phyloP scores from a whole-genome alignment of 139 green algal species.

The Bryopsis sp. region DNA sequence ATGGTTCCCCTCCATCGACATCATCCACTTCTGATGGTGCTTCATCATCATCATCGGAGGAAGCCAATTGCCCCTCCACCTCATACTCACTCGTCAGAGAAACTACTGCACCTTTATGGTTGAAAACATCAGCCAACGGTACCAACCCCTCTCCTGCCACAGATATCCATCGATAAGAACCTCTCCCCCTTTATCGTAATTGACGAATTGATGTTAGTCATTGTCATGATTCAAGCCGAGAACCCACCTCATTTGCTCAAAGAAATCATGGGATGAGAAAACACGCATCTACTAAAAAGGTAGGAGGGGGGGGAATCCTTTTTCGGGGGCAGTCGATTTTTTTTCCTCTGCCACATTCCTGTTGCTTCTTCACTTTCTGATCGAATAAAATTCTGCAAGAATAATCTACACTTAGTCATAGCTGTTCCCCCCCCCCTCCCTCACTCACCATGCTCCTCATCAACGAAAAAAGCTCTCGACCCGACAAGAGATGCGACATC shows the following conservation, averaged over 20 bases:
- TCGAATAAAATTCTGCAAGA: too few species aligned
- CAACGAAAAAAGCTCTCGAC: conserved; percentile 68
- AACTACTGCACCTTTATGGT: conserved; percentile 71
- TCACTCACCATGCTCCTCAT: conserved; percentile 56
- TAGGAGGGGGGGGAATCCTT: not conserved
- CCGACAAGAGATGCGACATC: conserved; percentile 54
- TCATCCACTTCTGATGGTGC: not conserved
- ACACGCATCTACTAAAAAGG: not conserved
- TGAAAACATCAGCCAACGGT: conserved; percentile 81
- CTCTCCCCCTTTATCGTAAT: too few species aligned
- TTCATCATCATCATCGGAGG: not conserved
- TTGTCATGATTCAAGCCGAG: too few species aligned
- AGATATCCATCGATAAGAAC: not conserved
- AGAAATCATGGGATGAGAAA: too few species aligned
- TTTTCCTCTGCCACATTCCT: too few species aligned
- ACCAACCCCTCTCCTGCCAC: conserved; percentile 57
- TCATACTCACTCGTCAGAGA: not conserved
- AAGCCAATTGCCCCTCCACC: not conserved
- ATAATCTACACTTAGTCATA: too few species aligned
- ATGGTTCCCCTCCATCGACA: too few species aligned
- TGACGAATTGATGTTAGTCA: too few species aligned
- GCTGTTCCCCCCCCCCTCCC: conserved; percentile 16
- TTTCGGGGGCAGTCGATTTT: too few species aligned
- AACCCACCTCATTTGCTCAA: too few species aligned
- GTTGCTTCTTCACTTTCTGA: too few species aligned